These are phyloP conservation scores for Achlya hypogyna DNA, from an alignment of 352 stramenopile species.

Conservation along the genomic window DNA sequence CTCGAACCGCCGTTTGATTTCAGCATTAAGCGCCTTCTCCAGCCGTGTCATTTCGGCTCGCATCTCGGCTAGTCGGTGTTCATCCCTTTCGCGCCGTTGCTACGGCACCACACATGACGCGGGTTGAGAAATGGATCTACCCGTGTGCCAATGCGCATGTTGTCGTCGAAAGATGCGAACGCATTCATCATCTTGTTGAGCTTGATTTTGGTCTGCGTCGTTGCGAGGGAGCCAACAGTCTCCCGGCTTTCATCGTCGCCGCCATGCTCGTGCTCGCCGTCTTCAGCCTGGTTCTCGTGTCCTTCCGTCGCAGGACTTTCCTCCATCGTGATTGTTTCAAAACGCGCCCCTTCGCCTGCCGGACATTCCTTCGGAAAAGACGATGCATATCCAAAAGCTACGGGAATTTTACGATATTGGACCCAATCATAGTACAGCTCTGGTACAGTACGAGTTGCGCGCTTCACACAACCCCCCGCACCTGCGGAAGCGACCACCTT, in stretches of 20 bases:
- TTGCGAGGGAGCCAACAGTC: background rate
- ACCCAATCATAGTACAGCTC: too few species aligned
- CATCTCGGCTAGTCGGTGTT: constrained; percentile 89
- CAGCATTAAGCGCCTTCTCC: constrained; percentile 85
- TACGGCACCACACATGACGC: constrained; percentile 18
- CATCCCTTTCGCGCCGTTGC: constrained; percentile 88
- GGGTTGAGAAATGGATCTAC: constrained; percentile 22
- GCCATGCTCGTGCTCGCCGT: background rate
- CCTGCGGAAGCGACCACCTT: too few species aligned
- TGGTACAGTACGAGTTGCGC: too few species aligned
- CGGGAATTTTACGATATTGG: too few species aligned
- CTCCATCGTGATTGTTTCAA: too few species aligned
- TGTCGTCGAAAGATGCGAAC: constrained; percentile 79
- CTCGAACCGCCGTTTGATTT: constrained; percentile 92
- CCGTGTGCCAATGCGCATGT: constrained; percentile 77
- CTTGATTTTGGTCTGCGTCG: constrained; percentile 71
- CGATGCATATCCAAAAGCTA: too few species aligned
- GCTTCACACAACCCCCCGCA: too few species aligned
- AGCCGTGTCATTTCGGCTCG: constrained; percentile 85
- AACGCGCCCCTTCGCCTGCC: too few species aligned
- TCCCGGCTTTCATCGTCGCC: background rate
- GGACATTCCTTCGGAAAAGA: too few species aligned
- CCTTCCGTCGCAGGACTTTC: background rate
- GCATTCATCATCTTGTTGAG: constrained; percentile 78
- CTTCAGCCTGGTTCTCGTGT: background rate